Base-by-base conservation (phyloP, 257 asterid species). In the Rehmannia glutinosa region DNA sequence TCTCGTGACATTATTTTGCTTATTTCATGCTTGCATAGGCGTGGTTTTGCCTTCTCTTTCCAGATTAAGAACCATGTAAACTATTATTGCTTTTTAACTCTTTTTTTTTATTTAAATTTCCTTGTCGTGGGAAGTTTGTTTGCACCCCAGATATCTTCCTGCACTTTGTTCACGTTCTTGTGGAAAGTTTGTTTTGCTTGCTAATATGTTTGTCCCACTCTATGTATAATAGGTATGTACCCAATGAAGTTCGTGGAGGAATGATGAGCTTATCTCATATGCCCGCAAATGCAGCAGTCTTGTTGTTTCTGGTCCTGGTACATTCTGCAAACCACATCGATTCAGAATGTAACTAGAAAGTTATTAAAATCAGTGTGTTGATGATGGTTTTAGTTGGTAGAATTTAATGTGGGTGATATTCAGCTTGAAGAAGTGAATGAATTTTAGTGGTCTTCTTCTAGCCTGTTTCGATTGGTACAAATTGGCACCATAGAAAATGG, bases 241-340 rank as follows among this genome's bases (percentile, higher is more conserved):
- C 97, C 21, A 87, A 88, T 78, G 99, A 87, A 76, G 73, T 91
- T 57, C 96, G 99, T 35, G 99, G 97, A 55, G 99, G 96, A 72
- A 87, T 91, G 83, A 84, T 87, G 79, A 81, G 96, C 78, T 54
- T 91, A 6, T 88, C 97, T 36, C 83, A 81, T 49, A 73, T 82
- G 66, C 97, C 93, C 41, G 91, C 93, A 56, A 78, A 80, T 79
- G 87, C 86, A 28, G 81, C 84, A 10, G 17, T 85, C 63, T 68
- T 88, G 74, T 73, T 87, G 57, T 76, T 75, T 60, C 83, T 92
- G 15, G 33, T 90, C 63, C 88, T 84, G 86, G 97, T 88, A 82
- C 60, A 73, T 64, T 63, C 59, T 62, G 32, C 50, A n/a, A 30
- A 65, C 61, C 54, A 42, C 36, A 25, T 69, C n/a, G n/a, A n/a